Base-by-base conservation (phyloP, 2,329 filamentous ascomycete genomes). In the Penicillium sp. region DNA sequence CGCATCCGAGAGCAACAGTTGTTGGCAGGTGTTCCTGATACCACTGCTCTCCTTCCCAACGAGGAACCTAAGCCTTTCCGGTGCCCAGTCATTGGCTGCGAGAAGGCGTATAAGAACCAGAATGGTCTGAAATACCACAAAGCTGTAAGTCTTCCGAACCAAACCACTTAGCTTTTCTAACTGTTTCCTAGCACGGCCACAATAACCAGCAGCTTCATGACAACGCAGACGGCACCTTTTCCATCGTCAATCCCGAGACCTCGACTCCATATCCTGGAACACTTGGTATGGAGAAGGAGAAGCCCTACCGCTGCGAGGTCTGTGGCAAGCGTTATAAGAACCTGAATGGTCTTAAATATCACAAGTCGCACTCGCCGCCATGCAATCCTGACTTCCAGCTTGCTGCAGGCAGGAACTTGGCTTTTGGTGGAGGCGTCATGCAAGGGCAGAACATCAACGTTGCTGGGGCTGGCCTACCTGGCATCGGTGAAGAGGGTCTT, bases 261-360 rank as follows among this genome's bases (percentile, higher is more conserved):
- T 93, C 87, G 24, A 81, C 88, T 1, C 93, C 93, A 0, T 98
- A 97, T 58, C 93, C 93, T 0, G 93, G 93, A 29, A 97, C 93
- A 1, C 76, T 95, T 32, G 93, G 93, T n/a, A 98, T 98, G 93
- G 93, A 98, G 73, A 98, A 97, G 69, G 91, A 97, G 75, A 98
- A 98, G 75, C 93, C 93, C 3, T 97, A 97, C 69, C 90, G 90
- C 65, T 98, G 93, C 69, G 90, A 97, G 57, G 85, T 89, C 10
- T 98, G 93, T 66, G 90, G 91, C 62, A 98, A 98, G 76, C 86
- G 93, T 45, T 98, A 98, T 75, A 98, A 98, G 82, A 98, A 98
- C 66, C 72, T 98, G 53, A 98, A 98, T 70, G 93, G 93, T 6
- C 80, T 98, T 55, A 98, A 98, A 82, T 98, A 98, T 66, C 82